These are phyloP conservation scores for Cordia subcordata DNA, from an alignment of 257 asterid genomes.

Conservation along the genomic window DNA sequence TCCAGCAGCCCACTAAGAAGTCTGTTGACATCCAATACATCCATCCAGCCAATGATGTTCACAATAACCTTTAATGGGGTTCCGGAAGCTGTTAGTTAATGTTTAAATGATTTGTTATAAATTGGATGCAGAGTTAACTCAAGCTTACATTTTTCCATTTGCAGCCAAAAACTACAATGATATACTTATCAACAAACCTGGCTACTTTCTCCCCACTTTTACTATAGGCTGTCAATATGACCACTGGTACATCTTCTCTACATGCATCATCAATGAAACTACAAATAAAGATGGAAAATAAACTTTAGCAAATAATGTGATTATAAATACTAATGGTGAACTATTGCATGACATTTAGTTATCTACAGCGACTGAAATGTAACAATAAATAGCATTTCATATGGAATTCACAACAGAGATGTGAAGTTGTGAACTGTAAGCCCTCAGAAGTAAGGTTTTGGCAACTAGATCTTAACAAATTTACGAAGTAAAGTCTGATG, in stretches of 20 bases:
- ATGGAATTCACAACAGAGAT: not conserved
- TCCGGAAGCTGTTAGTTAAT: too few species aligned
- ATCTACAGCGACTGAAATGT: too few species aligned
- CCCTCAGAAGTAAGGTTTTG: not conserved
- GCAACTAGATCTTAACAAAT: not conserved
- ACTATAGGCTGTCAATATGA: conserved; percentile 61
- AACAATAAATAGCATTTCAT: too few species aligned
- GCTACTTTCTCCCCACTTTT: conserved; percentile 66
- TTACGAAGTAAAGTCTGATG: not conserved
- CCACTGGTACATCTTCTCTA: conserved; percentile 58
- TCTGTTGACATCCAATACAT: too few species aligned
- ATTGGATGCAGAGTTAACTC: not conserved
- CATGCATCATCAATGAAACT: conserved; percentile 77
- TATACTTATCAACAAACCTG: conserved; percentile 33
- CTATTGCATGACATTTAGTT: too few species aligned
- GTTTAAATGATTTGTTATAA: too few species aligned
- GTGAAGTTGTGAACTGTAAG: not conserved
- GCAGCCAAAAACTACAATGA: not conserved
- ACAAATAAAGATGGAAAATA: conserved; percentile 17
- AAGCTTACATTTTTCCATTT: not conserved
- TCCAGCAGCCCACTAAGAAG: too few species aligned
- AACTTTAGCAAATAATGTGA: not conserved
- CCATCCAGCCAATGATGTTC: too few species aligned
- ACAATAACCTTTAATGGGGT: too few species aligned
- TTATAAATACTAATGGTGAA: not conserved